phyloP scores from a whole-genome alignment of 345 rosid species.

The Melastoma malabathricum region DNA sequence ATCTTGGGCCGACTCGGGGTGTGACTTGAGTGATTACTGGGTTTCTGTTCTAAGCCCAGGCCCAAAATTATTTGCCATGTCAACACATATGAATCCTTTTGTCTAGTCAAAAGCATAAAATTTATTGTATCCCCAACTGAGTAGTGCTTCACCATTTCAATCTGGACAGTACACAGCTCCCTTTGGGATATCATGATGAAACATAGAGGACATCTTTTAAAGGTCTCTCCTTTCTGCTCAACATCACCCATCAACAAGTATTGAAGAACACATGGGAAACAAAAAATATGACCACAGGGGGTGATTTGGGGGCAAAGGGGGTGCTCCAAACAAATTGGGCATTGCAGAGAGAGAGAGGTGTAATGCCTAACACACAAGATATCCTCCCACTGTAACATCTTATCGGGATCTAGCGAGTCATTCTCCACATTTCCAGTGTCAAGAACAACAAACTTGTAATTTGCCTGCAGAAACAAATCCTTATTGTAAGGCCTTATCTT shows the following conservation, averaged over 20 bases:
- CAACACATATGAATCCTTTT: constrained; percentile 63
- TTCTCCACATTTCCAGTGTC: constrained; percentile 54
- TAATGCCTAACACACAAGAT: constrained; percentile 73
- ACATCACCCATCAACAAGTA: constrained; percentile 68
- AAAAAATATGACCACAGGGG: constrained; percentile 91
- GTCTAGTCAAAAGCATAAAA: constrained; percentile 70
- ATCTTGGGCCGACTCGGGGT: too few relatives aligned
- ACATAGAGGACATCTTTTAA: constrained; percentile 84
- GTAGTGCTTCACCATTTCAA: constrained; percentile 64
- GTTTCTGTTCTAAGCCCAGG: too few relatives aligned
- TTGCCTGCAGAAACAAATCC: constrained; percentile 90
- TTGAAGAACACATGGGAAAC: constrained; percentile 80
- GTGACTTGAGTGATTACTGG: too few relatives aligned
- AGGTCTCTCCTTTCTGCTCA: constrained; percentile 45
- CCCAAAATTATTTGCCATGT: too few relatives aligned
- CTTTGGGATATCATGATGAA: constrained; percentile 73
- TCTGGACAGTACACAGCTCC: constrained; percentile 60
- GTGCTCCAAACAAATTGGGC: constrained; percentile 83
- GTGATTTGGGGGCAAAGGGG: constrained; percentile 96
- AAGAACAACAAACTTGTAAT: constrained; percentile 84
- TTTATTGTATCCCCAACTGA: constrained; percentile 51
- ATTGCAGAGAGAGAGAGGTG: constrained; percentile 73
- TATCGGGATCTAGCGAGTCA: constrained; percentile 83
- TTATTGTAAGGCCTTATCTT: constrained; percentile 75
- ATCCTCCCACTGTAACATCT: constrained; percentile 80